phyloP scores from a whole-genome alignment of 2,329 filamentous ascomycete genomes.

The Xylaria sp. region DNA sequence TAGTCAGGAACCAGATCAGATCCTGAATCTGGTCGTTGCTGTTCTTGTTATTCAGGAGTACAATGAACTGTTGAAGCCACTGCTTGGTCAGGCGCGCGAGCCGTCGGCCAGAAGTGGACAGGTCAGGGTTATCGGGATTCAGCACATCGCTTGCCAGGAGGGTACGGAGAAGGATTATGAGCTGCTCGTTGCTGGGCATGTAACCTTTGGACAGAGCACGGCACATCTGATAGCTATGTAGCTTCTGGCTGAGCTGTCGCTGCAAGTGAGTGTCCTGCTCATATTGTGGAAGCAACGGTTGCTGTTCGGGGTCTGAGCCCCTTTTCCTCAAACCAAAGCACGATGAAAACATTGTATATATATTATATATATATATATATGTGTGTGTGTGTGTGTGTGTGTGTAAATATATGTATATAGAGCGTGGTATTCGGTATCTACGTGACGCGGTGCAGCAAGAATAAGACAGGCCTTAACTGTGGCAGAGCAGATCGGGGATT shows the following conservation, averaged over 20 bases:
- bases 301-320: slow-evolving; percentile 67
- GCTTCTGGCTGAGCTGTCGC: slow-evolving; percentile 82
- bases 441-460: not conserved
- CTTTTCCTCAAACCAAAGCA: slow-evolving; percentile 70
- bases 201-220: slow-evolving; percentile 83
- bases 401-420: too few relatives aligned
- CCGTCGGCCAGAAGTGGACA: slow-evolving; percentile 81
- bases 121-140: slow-evolving; percentile 76
- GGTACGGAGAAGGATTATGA: slow-evolving; percentile 80
- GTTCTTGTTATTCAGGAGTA: slow-evolving; percentile 86
- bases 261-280: slow-evolving; percentile 83
- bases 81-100: slow-evolving; percentile 77
- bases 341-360: slow-evolving; percentile 68
- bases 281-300: slow-evolving; percentile 85
- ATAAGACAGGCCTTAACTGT: not conserved
- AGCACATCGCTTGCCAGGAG: slow-evolving; percentile 81
- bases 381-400: too few relatives aligned
- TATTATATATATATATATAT: too few relatives aligned
- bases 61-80: slow-evolving; percentile 82
- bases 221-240: slow-evolving; percentile 93
- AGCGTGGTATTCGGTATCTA: not conserved
- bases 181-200: slow-evolving; percentile 91
- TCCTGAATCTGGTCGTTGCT: slow-evolving; percentile 86
- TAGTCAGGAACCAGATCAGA: slow-evolving; percentile 84
- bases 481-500: not conserved